Evolutionary conservation across 306 rosid genomes (phyloP).

Genomic region (Elaeagnus macrophylla): DNA sequence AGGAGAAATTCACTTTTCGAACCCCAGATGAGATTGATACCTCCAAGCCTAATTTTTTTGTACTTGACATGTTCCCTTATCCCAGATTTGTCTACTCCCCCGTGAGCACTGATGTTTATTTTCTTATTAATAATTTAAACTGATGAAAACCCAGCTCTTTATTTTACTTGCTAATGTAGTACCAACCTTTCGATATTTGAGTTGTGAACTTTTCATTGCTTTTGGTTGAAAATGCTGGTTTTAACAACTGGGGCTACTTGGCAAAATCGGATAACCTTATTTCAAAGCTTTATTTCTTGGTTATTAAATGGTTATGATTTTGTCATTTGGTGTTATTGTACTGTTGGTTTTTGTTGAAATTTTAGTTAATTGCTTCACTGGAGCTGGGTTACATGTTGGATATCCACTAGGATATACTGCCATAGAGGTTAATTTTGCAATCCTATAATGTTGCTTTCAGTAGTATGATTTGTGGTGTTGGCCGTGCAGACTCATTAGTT

Average conservation of each 20-base stretch:
- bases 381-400: constrained; percentile 93
- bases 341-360: constrained; percentile 6
- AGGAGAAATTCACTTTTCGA: constrained; percentile 53
- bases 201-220: not conserved
- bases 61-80: constrained; percentile 98
- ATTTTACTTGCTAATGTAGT: not conserved
- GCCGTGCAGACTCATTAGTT: constrained; percentile 2
- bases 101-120: not conserved
- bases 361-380: constrained; percentile 37
- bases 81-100: constrained; percentile 49
- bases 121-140: not conserved
- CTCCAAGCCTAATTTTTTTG: constrained; percentile 83
- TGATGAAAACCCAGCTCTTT: not conserved
- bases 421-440: constrained; percentile 52
- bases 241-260: not conserved
- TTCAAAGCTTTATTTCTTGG: not conserved
- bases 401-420: constrained; percentile 97
- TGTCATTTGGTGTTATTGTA: not conserved
- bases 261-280: not conserved
- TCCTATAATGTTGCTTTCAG: constrained; percentile 11
- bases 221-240: too few relatives aligned
- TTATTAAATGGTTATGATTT: not conserved
- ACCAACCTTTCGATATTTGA: too few relatives aligned
- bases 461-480: not conserved
- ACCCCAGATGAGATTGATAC: constrained; percentile 77